Evolutionary conservation across 2,329 filamentous ascomycete species (phyloP).

Genomic region (Drechslerella dactyloides): DNA sequence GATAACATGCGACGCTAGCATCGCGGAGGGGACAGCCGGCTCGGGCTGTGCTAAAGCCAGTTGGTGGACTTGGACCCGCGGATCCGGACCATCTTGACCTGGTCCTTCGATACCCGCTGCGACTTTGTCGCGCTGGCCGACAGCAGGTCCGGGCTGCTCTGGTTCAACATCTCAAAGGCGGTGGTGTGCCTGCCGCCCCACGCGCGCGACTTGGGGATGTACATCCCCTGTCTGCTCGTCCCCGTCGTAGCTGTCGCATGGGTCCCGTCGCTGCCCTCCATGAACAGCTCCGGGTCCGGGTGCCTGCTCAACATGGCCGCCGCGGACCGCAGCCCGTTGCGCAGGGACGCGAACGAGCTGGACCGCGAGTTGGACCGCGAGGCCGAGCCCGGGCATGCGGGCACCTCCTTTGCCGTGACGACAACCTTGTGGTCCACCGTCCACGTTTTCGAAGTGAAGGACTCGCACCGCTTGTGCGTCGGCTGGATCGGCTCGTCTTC

Average conservation of each 20-base stretch:
- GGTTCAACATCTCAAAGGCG: conserved; percentile 33
- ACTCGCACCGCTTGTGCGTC: conserved; percentile 41
- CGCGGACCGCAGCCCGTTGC: conserved; percentile 17
- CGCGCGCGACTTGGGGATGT: conserved; percentile 20
- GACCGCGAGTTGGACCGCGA: conserved; percentile 20
- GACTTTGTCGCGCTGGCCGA: conserved; percentile 39
- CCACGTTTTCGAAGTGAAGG: conserved; percentile 40
- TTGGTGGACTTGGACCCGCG: conserved; percentile 31
- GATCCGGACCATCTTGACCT: conserved; percentile 46
- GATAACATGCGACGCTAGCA: too few relatives aligned
- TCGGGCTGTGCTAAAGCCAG: conserved; percentile 22
- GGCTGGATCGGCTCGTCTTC: conserved; percentile 12
- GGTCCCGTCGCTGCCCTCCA: conserved; percentile 12
- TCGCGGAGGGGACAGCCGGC: too few relatives aligned
- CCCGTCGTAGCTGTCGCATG: conserved; percentile 1
- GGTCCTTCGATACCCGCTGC: conserved; percentile 43
- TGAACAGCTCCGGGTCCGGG: conserved; percentile 24
- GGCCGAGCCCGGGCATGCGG: conserved; percentile 14
- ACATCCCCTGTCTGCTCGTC: conserved; percentile 22
- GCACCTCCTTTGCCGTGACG: conserved; percentile 27
- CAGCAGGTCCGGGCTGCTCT: conserved; percentile 39
- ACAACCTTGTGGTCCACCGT: conserved; percentile 39
- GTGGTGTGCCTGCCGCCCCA: conserved; percentile 11
- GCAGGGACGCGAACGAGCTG: conserved; percentile 35
- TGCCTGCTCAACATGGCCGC: conserved; percentile 12